Evolutionary conservation across 495 filamentous ascomycete genomes (phyloP), one percentile per base, ranked within the genome.

Genomic region (Xylaria telfairii): DNA sequence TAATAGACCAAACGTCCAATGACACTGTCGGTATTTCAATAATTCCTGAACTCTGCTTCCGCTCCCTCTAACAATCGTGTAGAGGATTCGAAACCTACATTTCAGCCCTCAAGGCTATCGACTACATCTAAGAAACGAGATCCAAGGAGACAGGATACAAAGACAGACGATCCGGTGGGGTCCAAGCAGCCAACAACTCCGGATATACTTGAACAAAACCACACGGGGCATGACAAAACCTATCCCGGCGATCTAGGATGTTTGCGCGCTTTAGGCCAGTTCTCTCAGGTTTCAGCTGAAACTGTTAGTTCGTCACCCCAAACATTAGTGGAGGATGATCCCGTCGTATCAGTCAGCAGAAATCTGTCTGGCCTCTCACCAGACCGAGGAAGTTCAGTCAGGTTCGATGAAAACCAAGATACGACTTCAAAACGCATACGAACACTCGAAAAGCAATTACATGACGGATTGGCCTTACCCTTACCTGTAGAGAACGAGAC

Each of bases 401-500:
- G 21, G 4, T 44, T 21, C 19, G 65, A 42, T 1, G 1, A 44
- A 24, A 24, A 5, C 9, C 37, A 68, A 39, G 30, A 49, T 10
- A 34, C 28, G 28, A 59, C 24, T n/a, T 24, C 30, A 44, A 24
- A 7, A 4, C 15, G 0, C 42, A 9, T 39, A 7, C 42, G 5
- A 19, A 21, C 37, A 3, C 3, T 60, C 34, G 21, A 34, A 4
- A 42, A n/a, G 26, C 30, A 17, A 24, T 30, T 8, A 24, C 30
- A 8, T 2, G 37, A 41, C 6, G n/a, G 4, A 17, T 19, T 39
- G 4, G n/a, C 42, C 8, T 53, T 41, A 9, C 69, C 69, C 5
- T 44, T 71, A 12, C 69, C 62, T 1, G 69, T 71, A 13, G 69
- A 71, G 24, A 71, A 59, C 19, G 51, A 71, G 53, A 71, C 69